A percentile compares a stretch with the other conserved stretches of the same genome.
Evolutionary conservation across 2,329 filamentous ascomycete species (phyloP).

Genomic region (Aureobasidium mangrovei): DNA sequence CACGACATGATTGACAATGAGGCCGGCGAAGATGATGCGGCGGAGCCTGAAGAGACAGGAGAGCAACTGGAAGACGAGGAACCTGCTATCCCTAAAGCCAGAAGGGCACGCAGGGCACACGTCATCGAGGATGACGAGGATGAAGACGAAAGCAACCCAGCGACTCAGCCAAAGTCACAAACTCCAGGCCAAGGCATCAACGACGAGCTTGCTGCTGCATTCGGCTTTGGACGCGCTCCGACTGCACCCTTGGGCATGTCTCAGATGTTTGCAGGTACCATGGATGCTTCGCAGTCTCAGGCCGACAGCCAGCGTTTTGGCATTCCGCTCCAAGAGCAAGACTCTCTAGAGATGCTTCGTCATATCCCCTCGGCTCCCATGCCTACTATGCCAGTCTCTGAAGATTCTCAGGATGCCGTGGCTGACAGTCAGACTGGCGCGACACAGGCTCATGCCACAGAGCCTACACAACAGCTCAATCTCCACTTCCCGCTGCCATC

Average conservation of each 20-base stretch:
- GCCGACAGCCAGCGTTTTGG: constrained; percentile 29
- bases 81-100: constrained; percentile 16
- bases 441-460: constrained; percentile 15
- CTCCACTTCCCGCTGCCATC: constrained; percentile 28
- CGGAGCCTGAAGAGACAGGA: constrained; percentile 21
- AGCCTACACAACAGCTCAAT: constrained; percentile 27
- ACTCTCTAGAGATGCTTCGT: constrained; percentile 35
- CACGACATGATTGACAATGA: constrained; percentile 29
- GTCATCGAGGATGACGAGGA: constrained; percentile 29
- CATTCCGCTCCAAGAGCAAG: constrained; percentile 29
- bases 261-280: constrained; percentile 83
- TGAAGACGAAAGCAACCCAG: constrained; percentile 16
- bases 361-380: constrained; percentile 25
- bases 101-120: constrained; percentile 23
- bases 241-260: constrained; percentile 58
- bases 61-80: constrained; percentile 15
- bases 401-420: constrained; percentile 29
- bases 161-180: background rate
- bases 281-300: constrained; percentile 52
- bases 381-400: constrained; percentile 23
- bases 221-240: constrained; percentile 29
- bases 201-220: constrained; percentile 26
- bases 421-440: constrained; percentile 16
- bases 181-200: constrained; percentile 25
- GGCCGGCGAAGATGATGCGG: constrained; percentile 25